Evolutionary conservation across 148 eudicot genomes (phyloP), one percentile per base, ranked within the genome.

Genomic region (Tetragonia tetragonoides): DNA sequence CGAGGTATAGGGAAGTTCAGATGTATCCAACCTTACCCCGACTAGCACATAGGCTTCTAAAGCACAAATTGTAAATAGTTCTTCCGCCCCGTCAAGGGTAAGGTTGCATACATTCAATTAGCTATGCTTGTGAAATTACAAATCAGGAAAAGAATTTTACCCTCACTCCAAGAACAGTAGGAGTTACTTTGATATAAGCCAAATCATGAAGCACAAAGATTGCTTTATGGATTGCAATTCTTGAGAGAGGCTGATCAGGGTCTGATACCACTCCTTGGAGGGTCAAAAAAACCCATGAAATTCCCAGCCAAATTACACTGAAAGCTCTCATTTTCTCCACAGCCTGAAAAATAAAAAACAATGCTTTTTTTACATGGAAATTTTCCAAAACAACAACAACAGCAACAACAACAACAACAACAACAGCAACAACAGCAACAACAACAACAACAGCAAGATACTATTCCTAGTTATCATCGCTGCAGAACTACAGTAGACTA

Each of bases 171-270:
- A 70, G 54, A 46, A 70, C 16, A 70, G 54, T 1, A 46, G 73
- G 73, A 21, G 56, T 8, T 14, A 24, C 73, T 47, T 46, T 44
- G 56, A 70, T 70, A 24, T 70, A 46, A 46, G 56, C 54, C 17
- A 10, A n/a, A 46, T 47, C 57, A 46, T 70, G 73, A 47, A 70
- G 39, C 23, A 57, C 73, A 42, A 21, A 10, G 11, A 57, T 70
- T 21, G 57, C 37, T 47, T 70, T 70, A 24, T 70, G 73, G 8
- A 70, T 70, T 20, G 73, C 73, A 44, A 70, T 70, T 10, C 23
- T 70, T n/a, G 73, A 70, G 2, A 70, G 56, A n/a, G 73, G 73
- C 37, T 70, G 73, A 10, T 70, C 54, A 39, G 20, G 4, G 7
- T 17, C 49, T 20, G 71, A 68, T 18, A 47, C 51, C 71, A 41